These are phyloP conservation scores for Nicotiana tabacum DNA, from an alignment of 257 asterid species.

Conservation along the genomic window DNA sequence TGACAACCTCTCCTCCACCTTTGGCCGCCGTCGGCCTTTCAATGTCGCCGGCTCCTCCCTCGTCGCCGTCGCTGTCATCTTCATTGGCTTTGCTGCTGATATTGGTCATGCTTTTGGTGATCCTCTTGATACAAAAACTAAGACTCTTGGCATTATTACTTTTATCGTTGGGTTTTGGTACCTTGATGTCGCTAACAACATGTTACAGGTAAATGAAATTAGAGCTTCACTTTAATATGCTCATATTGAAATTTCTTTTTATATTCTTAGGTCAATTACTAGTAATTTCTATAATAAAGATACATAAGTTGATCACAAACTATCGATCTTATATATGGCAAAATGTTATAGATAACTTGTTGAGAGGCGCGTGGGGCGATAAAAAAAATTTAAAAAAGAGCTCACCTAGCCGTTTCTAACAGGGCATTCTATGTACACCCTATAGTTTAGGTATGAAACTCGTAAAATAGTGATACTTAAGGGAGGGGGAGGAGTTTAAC, in stretches of 20 bases:
- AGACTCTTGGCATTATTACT: constrained; percentile 10
- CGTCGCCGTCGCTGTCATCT: constrained; percentile 3
- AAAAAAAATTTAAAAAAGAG: no score
- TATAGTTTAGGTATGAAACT: no score
- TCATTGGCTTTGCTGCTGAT: constrained; percentile 16
- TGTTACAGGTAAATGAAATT: constrained; percentile 11
- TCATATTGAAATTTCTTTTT: not conserved
- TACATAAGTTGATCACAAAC: no score
- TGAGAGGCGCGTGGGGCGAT: no score
- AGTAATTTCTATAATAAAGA: no score
- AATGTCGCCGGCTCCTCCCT: constrained; percentile 10
- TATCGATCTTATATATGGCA: no score
- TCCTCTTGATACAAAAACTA: not conserved
- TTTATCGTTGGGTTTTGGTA: constrained; percentile 19
- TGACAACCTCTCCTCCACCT: not conserved
- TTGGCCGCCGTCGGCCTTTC: constrained; percentile 15
- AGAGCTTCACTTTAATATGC: not conserved
- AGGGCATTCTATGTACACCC: no score
- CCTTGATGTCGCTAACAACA: constrained; percentile 21
- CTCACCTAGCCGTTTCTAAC: no score
- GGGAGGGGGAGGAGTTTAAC: no score
- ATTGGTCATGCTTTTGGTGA: constrained; percentile 16
- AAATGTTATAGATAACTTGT: no score
- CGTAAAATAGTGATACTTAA: no score
- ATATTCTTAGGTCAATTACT: no score